A percentile compares a stretch with the other conserved stretches of the same genome.
Conservation (phyloP, 2,329 filamentous ascomycete species). For the Mycosphaerelloides madeirae region DNA sequence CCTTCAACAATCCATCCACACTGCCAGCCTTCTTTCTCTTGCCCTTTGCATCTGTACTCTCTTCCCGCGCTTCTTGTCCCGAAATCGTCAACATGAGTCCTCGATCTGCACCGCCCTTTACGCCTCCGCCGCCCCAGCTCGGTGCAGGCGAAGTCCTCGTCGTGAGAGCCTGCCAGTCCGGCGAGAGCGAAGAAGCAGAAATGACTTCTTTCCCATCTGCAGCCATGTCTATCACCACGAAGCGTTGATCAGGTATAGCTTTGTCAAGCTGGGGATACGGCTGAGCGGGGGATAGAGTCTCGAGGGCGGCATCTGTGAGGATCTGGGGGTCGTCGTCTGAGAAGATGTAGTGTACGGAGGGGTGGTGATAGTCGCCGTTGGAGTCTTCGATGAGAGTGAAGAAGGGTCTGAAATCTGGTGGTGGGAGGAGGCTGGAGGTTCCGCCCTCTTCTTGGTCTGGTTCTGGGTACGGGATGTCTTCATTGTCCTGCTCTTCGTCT, state of each 20-base stretch:
- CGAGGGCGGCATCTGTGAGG: constrained; percentile 61
- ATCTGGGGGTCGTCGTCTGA: constrained; percentile 81
- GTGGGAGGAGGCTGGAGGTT: constrained; percentile 20
- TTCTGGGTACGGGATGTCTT: constrained; percentile 19
- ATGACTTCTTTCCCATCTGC: constrained; percentile 51
- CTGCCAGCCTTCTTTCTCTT: constrained; percentile 31
- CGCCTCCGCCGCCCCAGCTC: constrained; percentile 59
- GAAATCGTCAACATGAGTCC: constrained; percentile 60
- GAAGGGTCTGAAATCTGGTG: constrained; percentile 65
- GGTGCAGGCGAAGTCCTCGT: constrained; percentile 56
- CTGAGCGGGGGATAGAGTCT: constrained; percentile 43
- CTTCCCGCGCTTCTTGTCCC: constrained; percentile 36
- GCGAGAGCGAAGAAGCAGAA: constrained; percentile 66
- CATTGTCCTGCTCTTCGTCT: constrained; percentile 11
- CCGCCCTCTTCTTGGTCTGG: constrained; percentile 12
- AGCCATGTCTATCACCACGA: constrained; percentile 53
- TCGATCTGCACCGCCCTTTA: constrained; percentile 31
- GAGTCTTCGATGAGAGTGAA: constrained; percentile 81
- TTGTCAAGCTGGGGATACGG: constrained; percentile 30
- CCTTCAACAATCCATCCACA: constrained; percentile 35
- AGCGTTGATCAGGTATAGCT: constrained; percentile 44
- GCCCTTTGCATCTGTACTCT: constrained; percentile 26
- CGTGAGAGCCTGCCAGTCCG: constrained; percentile 65
- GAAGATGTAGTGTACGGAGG: constrained; percentile 87
- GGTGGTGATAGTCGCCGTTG: constrained; percentile 73